A percentile compares a stretch with the other conserved stretches of the same genome.
phyloP scores from a whole-genome alignment of 176 grass and related monocot species.

The Secale cereale region DNA sequence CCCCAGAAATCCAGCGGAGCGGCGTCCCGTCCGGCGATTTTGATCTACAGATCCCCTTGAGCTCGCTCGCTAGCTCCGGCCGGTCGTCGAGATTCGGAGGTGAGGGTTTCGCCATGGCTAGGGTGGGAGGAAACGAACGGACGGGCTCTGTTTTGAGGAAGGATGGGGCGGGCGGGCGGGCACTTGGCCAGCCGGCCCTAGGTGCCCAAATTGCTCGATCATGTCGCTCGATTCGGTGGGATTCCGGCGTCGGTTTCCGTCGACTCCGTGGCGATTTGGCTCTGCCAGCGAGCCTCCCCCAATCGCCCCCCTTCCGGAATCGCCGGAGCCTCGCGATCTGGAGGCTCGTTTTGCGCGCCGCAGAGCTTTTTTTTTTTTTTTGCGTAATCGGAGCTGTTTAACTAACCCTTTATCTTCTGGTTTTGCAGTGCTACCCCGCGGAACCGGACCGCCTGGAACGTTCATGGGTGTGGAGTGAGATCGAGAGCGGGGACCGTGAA shows the following conservation, averaged over 20 bases:
- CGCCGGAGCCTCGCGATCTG: not conserved
- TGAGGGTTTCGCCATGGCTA: no score
- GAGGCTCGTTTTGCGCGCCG: not conserved
- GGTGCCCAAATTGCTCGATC: not conserved
- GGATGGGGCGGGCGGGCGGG: no score
- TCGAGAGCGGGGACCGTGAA: conserved; percentile 9
- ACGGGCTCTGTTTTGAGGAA: no score
- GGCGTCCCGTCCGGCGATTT: not conserved
- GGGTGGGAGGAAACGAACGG: no score
- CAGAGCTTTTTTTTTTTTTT: not conserved
- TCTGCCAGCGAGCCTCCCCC: not conserved
- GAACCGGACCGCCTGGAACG: no score
- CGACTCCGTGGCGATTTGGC: not conserved
- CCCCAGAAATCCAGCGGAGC: not conserved
- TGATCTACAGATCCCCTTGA: not conserved
- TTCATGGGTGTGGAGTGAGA: conserved; percentile 55
- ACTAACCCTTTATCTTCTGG: not conserved
- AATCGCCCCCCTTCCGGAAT: not conserved
- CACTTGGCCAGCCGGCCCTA: not conserved
- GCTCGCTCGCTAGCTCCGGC: not conserved
- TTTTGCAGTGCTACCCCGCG: conserved; percentile 55
- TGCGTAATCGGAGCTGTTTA: no score
- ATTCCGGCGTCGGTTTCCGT: not conserved
- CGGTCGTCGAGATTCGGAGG: no score
- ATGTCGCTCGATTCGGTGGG: not conserved